Evolutionary conservation across 2,329 filamentous ascomycete species (phyloP).

Genomic region (Sarocladium brachiariae): DNA sequence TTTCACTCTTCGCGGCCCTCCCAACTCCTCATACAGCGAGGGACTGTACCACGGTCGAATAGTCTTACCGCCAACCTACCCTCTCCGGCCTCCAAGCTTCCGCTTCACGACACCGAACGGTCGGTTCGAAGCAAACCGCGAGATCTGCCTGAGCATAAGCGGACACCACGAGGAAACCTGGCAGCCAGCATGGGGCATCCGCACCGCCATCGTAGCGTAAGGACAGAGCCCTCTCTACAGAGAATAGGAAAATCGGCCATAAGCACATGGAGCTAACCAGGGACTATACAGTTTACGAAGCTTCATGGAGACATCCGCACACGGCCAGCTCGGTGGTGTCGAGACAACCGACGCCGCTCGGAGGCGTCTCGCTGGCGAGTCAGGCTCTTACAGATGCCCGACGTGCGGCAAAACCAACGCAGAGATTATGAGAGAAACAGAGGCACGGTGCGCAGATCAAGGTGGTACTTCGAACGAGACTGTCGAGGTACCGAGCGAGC

Average conservation of each 20-base stretch:
- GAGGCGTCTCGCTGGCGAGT: conserved; percentile 61
- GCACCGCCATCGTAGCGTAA: conserved; percentile 70
- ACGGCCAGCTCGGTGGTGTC: conserved; percentile 84
- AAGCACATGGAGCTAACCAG: not conserved
- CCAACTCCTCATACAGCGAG: conserved; percentile 66
- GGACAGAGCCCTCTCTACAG: too few relatives aligned
- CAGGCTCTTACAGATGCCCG: conserved; percentile 58
- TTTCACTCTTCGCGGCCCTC: conserved; percentile 90
- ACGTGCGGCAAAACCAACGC: conserved; percentile 65
- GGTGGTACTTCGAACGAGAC: conserved; percentile 26
- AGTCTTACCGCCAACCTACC: conserved; percentile 81
- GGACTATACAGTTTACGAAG: conserved; percentile 53
- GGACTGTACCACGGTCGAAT: conserved; percentile 97
- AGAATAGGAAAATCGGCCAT: too few relatives aligned
- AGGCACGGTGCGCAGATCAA: conserved; percentile 43
- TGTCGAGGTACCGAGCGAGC: conserved; percentile 44
- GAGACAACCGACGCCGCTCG: conserved; percentile 66
- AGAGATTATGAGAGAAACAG: conserved; percentile 67
- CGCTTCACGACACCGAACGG: conserved; percentile 89
- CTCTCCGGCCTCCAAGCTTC: conserved; percentile 88
- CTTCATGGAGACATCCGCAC: conserved; percentile 89
- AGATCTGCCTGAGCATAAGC: conserved; percentile 91
- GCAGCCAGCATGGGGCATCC: conserved; percentile 96
- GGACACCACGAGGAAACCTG: conserved; percentile 97
- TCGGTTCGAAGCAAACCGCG: conserved; percentile 90